Evolutionary conservation across 768 basidiomycete species (phyloP), one percentile per base, ranked within the genome.

Genomic region (Mycena kentingensis): DNA sequence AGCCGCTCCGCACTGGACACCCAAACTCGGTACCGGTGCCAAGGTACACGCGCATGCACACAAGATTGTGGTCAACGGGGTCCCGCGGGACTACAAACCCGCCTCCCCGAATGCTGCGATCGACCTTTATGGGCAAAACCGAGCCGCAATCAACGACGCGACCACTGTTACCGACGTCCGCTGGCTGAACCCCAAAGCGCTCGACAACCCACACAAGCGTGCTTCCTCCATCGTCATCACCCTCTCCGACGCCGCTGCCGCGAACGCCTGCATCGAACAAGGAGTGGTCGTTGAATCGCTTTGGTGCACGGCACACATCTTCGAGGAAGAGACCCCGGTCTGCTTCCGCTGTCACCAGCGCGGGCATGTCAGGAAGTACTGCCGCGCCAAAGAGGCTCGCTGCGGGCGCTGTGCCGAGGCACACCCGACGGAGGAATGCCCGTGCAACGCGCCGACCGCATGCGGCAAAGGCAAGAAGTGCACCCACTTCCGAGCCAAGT

Each of bases 171-270:
- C 19, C 19, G 35, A 47, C 11, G 18, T 53, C 15, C 29, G 39
- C 31, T 54, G 52, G 52, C 19, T 54, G 13, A 48, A 49, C 26
- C 26, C 37, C 18, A 54, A 49, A n/a, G 45, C 39, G 2, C 28
- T 49, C 24, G 22, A 29, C 3, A 46, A 43, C 41, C 41, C 49
- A n/a, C 31, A 43, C 4, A 54, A 54, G 34, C 37, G 24, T 19
- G 38, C 52, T 3, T 54, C 52, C 10, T 54, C 52, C 4, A 28
- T 53, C 5, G 5, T 48, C 25, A 26, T 53, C 35, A 47, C 52
- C 22, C 12, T 53, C 32, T 12, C 51, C 12, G 35, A 52, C 26
- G 13, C 41, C 18, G 25, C 36, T 4, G 19, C 38, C 4, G 42
- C 54, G 3, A 26, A 55, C 41, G 19, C 21, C 22, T 25, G 49